Conservation (phyloP, 1,284 basidiomycete species). For the Pseudozyma sp. region DNA sequence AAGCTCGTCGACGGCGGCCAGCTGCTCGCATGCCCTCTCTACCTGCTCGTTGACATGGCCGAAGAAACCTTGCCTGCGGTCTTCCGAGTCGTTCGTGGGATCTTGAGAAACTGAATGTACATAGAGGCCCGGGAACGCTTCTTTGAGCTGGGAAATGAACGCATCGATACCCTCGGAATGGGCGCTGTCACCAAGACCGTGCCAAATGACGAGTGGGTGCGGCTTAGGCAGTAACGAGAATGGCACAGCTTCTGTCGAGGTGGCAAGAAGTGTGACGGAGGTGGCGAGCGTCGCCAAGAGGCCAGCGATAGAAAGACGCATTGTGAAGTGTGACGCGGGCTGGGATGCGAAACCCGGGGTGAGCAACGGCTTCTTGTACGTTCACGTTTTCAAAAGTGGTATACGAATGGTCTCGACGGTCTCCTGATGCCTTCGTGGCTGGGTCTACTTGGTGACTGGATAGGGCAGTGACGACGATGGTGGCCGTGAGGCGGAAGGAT, state of each 20-base stretch:
- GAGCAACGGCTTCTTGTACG: background rate
- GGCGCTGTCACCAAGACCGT: constrained; percentile 82
- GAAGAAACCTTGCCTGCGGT: constrained; percentile 81
- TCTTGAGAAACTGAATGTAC: constrained; percentile 79
- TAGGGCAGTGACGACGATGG: too few species aligned
- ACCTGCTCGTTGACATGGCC: constrained; percentile 84
- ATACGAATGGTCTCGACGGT: too few species aligned
- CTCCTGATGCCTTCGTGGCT: too few species aligned
- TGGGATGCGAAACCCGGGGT: background rate
- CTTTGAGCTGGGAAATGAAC: constrained; percentile 77
- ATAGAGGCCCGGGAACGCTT: constrained; percentile 84
- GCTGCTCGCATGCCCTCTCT: constrained; percentile 76
- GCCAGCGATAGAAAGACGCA: constrained; percentile 16
- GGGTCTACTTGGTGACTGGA: too few species aligned
- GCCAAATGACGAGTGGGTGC: constrained; percentile 84
- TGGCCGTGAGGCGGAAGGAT: too few species aligned
- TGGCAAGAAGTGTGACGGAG: constrained; percentile 7
- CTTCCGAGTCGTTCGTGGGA: constrained; percentile 77
- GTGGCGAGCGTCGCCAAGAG: constrained; percentile 17
- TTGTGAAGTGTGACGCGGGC: background rate
- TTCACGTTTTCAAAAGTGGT: too few species aligned
- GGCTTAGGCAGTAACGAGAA: constrained; percentile 42
- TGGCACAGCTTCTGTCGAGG: constrained; percentile 14
- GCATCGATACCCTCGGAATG: constrained; percentile 73
- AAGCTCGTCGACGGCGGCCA: constrained; percentile 79